Percentiles rank a stretch among this genome's conserved stretches.
Evolutionary conservation across 441 rosid species (phyloP).

Genomic region (Pelargonium myrrhifolium): DNA sequence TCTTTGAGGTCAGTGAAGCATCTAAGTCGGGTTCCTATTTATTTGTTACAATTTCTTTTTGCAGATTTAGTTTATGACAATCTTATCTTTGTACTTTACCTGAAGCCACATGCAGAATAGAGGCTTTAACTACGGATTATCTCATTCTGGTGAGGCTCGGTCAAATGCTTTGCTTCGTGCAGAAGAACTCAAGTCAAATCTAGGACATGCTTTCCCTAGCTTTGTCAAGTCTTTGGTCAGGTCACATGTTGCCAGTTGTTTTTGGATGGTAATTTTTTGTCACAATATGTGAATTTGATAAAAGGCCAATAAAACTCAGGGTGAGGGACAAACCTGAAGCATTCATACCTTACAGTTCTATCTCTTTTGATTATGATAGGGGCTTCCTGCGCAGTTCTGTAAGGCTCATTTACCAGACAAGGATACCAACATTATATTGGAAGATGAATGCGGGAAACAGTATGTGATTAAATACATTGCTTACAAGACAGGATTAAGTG

Average conservation of each 20-base stretch:
- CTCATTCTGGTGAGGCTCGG: conserved; percentile 25
- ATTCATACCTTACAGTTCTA: background rate
- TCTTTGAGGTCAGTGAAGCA: conserved; percentile 37
- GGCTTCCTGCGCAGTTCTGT: conserved; percentile 62
- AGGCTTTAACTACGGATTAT: conserved; percentile 19
- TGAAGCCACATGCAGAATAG: conserved; percentile 38
- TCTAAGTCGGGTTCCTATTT: background rate
- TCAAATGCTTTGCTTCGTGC: conserved; percentile 51
- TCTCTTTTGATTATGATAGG: conserved; percentile 27
- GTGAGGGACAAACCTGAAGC: conserved; percentile 4
- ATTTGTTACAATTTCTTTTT: background rate
- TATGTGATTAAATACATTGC: conserved; percentile 45
- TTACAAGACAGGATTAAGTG: conserved; percentile 65
- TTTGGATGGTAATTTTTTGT: conserved; percentile 46
- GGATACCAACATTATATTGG: conserved; percentile 38
- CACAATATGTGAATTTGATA: conserved; percentile 11
- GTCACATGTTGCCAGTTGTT: conserved; percentile 63
- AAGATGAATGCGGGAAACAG: conserved; percentile 43
- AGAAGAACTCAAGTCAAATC: conserved; percentile 56
- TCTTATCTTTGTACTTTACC: conserved; percentile 8
- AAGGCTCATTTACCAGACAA: conserved; percentile 44
- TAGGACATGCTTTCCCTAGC: conserved; percentile 47
- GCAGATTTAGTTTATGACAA: conserved; percentile 6
- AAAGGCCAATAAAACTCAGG: background rate
- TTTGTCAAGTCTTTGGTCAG: conserved; percentile 56